Evolutionary conservation across 257 asterid species (phyloP).

Genomic region (Penstemon eatonii): DNA sequence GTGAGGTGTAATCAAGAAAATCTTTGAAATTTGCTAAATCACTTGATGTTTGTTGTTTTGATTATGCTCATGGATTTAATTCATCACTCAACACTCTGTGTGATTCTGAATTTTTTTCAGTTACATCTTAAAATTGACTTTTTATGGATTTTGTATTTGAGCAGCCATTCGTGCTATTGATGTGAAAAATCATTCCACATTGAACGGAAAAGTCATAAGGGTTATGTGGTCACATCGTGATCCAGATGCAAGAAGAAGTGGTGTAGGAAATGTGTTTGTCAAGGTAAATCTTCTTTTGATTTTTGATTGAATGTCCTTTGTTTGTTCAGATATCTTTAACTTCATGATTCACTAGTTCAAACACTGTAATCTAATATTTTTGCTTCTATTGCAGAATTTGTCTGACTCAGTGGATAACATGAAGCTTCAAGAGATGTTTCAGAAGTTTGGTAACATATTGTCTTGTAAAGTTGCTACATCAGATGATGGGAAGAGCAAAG

Average conservation of each 20-base stretch:
- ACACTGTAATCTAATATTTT: background rate
- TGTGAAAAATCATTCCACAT: slow-evolving; percentile 42
- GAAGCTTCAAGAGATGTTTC: slow-evolving; percentile 56
- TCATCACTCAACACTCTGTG: background rate
- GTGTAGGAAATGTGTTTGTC: slow-evolving; percentile 55
- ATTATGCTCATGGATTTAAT: background rate
- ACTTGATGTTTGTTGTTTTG: background rate
- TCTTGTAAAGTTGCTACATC: slow-evolving; percentile 53
- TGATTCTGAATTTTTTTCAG: background rate
- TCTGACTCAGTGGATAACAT: slow-evolving; percentile 41
- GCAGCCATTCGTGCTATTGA: slow-evolving; percentile 46
- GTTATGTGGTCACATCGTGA: slow-evolving; percentile 61
- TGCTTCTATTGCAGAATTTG: slow-evolving; percentile 40
- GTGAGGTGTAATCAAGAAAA: no score
- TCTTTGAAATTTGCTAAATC: background rate
- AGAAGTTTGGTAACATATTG: slow-evolving; percentile 48
- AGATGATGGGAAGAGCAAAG: slow-evolving; percentile 62
- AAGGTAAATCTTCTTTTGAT: slow-evolving; percentile 37
- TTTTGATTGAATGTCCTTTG: slow-evolving; percentile 9
- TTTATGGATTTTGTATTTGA: slow-evolving; percentile 7
- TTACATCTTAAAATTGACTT: background rate
- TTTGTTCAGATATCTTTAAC: slow-evolving; percentile 14
- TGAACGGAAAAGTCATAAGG: slow-evolving; percentile 49
- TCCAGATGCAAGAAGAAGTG: slow-evolving; percentile 52
- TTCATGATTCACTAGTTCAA: slow-evolving; percentile 15